Base-by-base conservation (phyloP, 768 basidiomycete species). In the Phanerochaete sordida region DNA sequence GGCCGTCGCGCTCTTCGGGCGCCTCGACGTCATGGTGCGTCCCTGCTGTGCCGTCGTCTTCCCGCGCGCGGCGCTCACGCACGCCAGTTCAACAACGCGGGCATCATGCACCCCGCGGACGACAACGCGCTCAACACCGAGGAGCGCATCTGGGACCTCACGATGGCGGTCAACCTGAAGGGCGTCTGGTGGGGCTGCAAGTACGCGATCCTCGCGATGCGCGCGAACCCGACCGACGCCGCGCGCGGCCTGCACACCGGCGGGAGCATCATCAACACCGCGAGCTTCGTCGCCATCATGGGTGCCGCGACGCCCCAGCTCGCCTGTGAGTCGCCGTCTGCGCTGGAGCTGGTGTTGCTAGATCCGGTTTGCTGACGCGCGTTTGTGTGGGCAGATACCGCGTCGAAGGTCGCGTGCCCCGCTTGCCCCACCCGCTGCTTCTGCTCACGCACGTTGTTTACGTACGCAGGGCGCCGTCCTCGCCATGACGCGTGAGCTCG, bases 101-200 rank as follows among this genome's bases (percentile, higher is more conserved):
- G 91, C 84, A 96, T 99, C 69, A 99, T 99, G 97, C 97, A 98
- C 71, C 87, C 93, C 19, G 85, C 79, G 11, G 96, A 99, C 66
- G 96, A 97, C 70, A 88, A 94, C 70, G 97, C 96, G 13, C 78
- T 98, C 69, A 96, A 93, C 73, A 99, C 97, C 19, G 94, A 96
- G 70, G 97, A 99, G 75, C 84, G 81, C 53, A 93, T 98, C 74
- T 99, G 97, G 96, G 91, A 93, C 70, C 78, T 93, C 59, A 93
- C 91, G 1, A 91, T 91, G 88, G 83, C 88, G 63, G 86, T 98
- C 78, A 98, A 98, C 73, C 84, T 96, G 69, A 99, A 98, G 76
- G 97, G 97, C 54, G 97, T 98, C 61, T 98, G 96, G 97, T 99
- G 90, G 88, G 97, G 97, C 31, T 95, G 91, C 81, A 98, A 98